Evolutionary conservation across 1,284 basidiomycete species (phyloP).

Genomic region (Cronartium quercuum): DNA sequence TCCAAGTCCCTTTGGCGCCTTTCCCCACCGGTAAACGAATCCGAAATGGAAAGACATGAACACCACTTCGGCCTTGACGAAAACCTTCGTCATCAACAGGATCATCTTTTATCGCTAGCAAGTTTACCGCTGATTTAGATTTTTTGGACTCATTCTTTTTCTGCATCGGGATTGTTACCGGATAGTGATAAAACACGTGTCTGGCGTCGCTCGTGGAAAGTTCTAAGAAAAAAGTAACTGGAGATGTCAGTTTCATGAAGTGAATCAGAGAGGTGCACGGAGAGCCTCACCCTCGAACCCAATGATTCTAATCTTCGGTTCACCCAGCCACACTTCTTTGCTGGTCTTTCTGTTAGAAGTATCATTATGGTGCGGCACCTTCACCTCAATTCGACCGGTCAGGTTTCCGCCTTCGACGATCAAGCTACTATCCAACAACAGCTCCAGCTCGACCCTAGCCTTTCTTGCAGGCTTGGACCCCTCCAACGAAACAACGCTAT

Average conservation of each 20-base stretch:
- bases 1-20: constrained; percentile 62
- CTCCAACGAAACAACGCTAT: background rate
- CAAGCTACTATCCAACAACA: constrained; percentile 67
- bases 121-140: background rate
- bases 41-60: constrained; percentile 69
- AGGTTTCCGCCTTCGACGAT: constrained; percentile 75
- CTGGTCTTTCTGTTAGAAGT: constrained; percentile 53
- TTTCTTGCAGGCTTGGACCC: constrained; percentile 46
- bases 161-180: constrained; percentile 45
- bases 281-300: constrained; percentile 68
- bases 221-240: constrained; percentile 45
- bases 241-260: background rate
- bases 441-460: constrained; percentile 75
- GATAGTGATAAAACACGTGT: constrained; percentile 81
- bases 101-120: constrained; percentile 29
- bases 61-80: constrained; percentile 55
- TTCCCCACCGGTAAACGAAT: constrained; percentile 65
- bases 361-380: constrained; percentile 59
- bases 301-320: constrained; percentile 74
- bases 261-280: background rate
- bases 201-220: constrained; percentile 59
- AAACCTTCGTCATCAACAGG: constrained; percentile 64
- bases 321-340: constrained; percentile 60
- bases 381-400: constrained; percentile 66
- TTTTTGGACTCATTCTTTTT: constrained; percentile 40